These are phyloP conservation scores for Westerdykella sp. DNA, from an alignment of 2,329 filamentous ascomycete genomes.

Conservation along the genomic window DNA sequence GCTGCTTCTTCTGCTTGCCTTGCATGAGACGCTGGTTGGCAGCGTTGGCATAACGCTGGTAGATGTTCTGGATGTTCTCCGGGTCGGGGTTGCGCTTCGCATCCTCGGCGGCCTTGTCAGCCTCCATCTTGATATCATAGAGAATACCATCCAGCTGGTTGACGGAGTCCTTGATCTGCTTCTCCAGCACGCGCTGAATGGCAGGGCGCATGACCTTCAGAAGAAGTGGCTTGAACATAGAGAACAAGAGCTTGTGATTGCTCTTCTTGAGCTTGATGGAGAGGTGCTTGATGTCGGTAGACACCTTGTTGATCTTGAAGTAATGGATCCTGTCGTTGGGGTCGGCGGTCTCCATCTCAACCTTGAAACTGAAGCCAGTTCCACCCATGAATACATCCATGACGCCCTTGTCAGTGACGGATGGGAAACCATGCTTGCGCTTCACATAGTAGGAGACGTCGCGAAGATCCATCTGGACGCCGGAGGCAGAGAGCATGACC, in stretches of 20 bases:
- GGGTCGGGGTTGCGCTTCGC: slow-evolving; percentile 59
- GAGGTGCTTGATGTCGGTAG: slow-evolving; percentile 74
- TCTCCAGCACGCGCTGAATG: slow-evolving; percentile 81
- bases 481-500: slow-evolving; percentile 77
- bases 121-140: slow-evolving; percentile 76
- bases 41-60: slow-evolving; percentile 74
- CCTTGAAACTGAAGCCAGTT: slow-evolving; percentile 82
- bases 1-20: slow-evolving; percentile 70
- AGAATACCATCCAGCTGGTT: slow-evolving; percentile 65
- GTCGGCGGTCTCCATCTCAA: slow-evolving; percentile 77
- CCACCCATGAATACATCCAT: slow-evolving; percentile 84
- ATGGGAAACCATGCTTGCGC: slow-evolving; percentile 88
- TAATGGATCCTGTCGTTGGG: slow-evolving; percentile 71
- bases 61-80: slow-evolving; percentile 72
- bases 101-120: slow-evolving; percentile 63
- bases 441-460: slow-evolving; percentile 87
- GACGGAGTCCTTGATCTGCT: slow-evolving; percentile 79
- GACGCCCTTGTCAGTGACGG: slow-evolving; percentile 79
- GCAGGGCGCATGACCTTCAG: slow-evolving; percentile 77
- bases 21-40: slow-evolving; percentile 67
- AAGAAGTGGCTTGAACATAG: slow-evolving; percentile 77
- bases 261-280: slow-evolving; percentile 90
- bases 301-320: slow-evolving; percentile 89
- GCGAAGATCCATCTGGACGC: slow-evolving; percentile 81
- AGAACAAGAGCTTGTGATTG: slow-evolving; percentile 87